Conservation (phyloP, 2,329 filamentous ascomycete genomes). For the Xylariaceae sp. region DNA sequence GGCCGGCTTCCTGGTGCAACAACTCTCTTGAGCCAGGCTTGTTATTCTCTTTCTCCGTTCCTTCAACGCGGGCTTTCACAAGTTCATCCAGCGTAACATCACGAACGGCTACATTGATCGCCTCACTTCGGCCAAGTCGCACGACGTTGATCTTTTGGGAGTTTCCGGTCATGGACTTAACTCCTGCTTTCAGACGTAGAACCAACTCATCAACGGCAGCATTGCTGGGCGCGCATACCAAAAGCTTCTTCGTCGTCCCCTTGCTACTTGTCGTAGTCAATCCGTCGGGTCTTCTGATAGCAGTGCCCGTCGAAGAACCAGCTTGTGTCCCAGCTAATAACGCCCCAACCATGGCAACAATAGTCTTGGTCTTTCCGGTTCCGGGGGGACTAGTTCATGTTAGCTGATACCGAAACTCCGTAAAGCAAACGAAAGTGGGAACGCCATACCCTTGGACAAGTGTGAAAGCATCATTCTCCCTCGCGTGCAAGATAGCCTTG, state of each 20-base stretch:
- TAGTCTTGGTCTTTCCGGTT: constrained; percentile 97
- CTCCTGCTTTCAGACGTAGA: constrained; percentile 80
- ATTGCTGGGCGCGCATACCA: constrained; percentile 98
- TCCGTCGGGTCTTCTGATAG: constrained; percentile 39
- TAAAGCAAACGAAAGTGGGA: not conserved
- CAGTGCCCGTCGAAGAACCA: constrained; percentile 40
- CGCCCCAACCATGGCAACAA: constrained; percentile 90
- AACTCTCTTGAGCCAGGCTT: constrained; percentile 53
- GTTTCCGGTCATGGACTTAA: constrained; percentile 70
- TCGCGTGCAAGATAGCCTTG: constrained; percentile 82
- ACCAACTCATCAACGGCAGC: constrained; percentile 96
- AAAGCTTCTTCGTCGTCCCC: constrained; percentile 67
- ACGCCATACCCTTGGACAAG: constrained; percentile 74
- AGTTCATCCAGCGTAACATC: constrained; percentile 93
- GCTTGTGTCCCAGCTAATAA: constrained; percentile 56
- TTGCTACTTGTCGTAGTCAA: constrained; percentile 32
- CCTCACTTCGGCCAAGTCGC: constrained; percentile 83
- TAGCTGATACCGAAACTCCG: constrained; percentile 24
- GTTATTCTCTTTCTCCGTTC: constrained; percentile 53
- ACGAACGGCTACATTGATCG: constrained; percentile 80
- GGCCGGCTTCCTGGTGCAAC: constrained; percentile 57
- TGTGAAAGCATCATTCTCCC: constrained; percentile 95
- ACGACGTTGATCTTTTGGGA: constrained; percentile 77
- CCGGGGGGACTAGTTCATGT: constrained; percentile 66
- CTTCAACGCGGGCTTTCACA: constrained; percentile 67